These are phyloP conservation scores for Geranomyces variabilis DNA, from an alignment of 192 early-diverging fungal genomes.

Conservation along the genomic window DNA sequence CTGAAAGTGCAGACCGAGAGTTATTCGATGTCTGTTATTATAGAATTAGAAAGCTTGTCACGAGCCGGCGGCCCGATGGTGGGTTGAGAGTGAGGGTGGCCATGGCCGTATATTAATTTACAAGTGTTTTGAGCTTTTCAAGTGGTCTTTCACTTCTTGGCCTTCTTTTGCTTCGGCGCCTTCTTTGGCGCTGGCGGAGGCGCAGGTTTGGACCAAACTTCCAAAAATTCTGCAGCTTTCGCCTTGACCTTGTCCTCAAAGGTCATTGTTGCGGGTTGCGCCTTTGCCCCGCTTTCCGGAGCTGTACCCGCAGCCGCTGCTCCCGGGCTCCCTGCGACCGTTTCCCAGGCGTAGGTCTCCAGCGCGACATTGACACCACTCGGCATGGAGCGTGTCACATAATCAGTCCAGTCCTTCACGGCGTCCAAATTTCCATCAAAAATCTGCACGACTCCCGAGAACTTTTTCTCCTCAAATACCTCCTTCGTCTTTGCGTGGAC, in stretches of 20 bases:
- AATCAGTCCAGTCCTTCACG: slow-evolving; percentile 77
- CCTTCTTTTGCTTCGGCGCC: background rate
- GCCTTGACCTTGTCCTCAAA: slow-evolving; percentile 35
- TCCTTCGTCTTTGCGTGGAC: slow-evolving; percentile 96
- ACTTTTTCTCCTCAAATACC: slow-evolving; percentile 91
- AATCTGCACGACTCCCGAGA: slow-evolving; percentile 79
- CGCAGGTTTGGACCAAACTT: background rate
- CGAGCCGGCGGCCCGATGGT: no score
- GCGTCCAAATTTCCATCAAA: slow-evolving; percentile 76
- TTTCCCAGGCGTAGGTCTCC: slow-evolving; percentile 66
- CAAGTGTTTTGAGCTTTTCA: no score
- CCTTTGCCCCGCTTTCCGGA: background rate
- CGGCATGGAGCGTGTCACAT: slow-evolving; percentile 81
- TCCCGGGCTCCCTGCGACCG: no score
- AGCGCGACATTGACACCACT: slow-evolving; percentile 83
- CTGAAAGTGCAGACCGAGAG: no score
- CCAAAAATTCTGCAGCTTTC: slow-evolving; percentile 26
- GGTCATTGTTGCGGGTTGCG: background rate
- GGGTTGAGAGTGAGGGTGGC: no score
- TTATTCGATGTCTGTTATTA: no score
- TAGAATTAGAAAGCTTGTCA: no score
- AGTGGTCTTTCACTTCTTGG: background rate
- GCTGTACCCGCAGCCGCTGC: no score
- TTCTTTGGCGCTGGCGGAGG: background rate
- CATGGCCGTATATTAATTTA: no score